Conservation (phyloP, 2,329 filamentous ascomycete species). For the Neopestalotiopsis rosae region DNA sequence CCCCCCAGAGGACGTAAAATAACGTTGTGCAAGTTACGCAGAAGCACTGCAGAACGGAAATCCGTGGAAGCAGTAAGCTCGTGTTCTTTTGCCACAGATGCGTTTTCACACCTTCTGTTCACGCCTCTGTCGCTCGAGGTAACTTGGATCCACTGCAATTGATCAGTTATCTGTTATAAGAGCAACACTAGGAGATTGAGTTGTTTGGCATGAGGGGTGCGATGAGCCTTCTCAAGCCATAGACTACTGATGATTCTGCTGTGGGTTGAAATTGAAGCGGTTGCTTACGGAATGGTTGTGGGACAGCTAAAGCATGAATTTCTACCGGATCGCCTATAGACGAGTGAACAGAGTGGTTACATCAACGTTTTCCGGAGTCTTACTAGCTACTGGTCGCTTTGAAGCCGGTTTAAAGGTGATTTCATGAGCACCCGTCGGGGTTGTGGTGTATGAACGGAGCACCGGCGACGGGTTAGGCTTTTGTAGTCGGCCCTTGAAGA, state of each 20-base stretch:
- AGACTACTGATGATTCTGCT: neutral
- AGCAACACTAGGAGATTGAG: neutral
- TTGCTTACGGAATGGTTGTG: conserved; percentile 33
- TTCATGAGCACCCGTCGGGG: conserved; percentile 4
- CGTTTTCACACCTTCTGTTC: conserved; percentile 8
- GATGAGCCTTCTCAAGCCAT: neutral
- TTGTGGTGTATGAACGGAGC: conserved; percentile 18
- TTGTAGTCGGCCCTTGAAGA: conserved; percentile 20
- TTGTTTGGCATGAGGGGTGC: neutral
- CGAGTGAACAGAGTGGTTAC: neutral
- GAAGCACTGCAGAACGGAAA: neutral
- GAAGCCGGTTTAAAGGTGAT: conserved; percentile 16
- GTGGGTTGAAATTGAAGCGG: neutral
- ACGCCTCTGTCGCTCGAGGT: conserved; percentile 30
- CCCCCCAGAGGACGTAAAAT: neutral
- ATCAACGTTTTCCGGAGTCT: conserved; percentile 2
- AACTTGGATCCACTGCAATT: conserved; percentile 32
- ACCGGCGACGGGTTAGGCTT: conserved; percentile 3
- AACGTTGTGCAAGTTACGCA: neutral
- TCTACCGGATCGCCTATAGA: conserved; percentile 29
- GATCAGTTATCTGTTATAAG: neutral
- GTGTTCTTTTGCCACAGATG: neutral
- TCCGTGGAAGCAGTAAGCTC: neutral
- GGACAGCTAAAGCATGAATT: conserved; percentile 33
- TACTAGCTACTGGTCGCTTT: conserved; percentile 12